These are phyloP conservation scores for Fistulifera solaris DNA, from an alignment of 108 stramenopile species.

Conservation along the genomic window DNA sequence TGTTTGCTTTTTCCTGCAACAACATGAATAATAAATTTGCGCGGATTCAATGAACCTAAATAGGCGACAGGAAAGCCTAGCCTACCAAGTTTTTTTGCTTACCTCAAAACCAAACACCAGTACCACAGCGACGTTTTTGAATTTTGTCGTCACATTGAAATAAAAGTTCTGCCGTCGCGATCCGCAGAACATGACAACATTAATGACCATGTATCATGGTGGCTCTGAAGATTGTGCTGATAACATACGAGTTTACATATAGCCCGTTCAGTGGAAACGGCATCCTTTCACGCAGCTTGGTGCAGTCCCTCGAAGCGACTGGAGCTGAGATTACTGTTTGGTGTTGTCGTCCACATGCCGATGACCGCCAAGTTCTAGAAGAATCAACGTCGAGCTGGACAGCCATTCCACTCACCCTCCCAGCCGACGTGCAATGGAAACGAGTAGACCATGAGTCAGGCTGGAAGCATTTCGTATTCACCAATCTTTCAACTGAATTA, in stretches of 20 bases:
- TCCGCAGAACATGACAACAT: too few species aligned
- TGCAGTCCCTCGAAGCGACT: conserved; percentile 13
- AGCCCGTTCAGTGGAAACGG: conserved; percentile 38
- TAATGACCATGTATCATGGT: too few species aligned
- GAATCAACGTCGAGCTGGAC: conserved; percentile 11
- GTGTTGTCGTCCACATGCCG: conserved; percentile 27
- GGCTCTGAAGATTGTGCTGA: neutral
- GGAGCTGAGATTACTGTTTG: conserved; percentile 24
- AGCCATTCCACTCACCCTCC: conserved; percentile 18
- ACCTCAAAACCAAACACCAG: too few species aligned
- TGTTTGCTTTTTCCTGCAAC: too few species aligned
- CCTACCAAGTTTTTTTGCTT: too few species aligned
- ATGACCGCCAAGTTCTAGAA: neutral
- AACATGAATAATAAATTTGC: too few species aligned
- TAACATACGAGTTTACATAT: conserved; percentile 2
- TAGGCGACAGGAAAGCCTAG: too few species aligned
- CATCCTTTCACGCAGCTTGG: conserved; percentile 27
- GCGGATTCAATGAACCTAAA: too few species aligned
- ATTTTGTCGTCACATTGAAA: too few species aligned
- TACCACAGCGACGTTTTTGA: too few species aligned
- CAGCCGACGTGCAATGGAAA: conserved; percentile 18
- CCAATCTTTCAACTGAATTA: neutral
- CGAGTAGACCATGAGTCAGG: conserved; percentile 24
- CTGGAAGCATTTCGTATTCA: conserved; percentile 22
- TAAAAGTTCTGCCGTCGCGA: too few species aligned